These are phyloP conservation scores for Lachnellula subtilissima DNA, from an alignment of 2,329 filamentous ascomycete species.

Conservation along the genomic window DNA sequence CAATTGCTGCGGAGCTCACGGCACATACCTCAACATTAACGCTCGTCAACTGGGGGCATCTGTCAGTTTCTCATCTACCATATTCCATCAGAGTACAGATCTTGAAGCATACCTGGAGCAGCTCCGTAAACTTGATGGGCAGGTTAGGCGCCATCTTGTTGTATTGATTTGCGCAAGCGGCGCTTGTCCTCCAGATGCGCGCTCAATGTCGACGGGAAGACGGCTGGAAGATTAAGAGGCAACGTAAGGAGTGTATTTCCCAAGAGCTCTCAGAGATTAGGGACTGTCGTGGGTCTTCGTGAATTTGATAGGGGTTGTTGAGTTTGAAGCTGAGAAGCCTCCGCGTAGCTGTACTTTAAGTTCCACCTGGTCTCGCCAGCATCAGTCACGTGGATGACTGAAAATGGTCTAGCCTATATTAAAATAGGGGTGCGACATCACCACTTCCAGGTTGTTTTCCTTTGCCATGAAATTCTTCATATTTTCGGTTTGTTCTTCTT, in stretches of 20 bases:
- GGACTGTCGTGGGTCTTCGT: constrained; percentile 13
- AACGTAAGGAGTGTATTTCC: constrained; percentile 20
- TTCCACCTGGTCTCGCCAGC: background rate
- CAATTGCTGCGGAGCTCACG: constrained; percentile 10
- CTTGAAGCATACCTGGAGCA: constrained; percentile 81
- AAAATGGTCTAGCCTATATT: too few relatives aligned
- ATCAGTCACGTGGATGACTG: too few relatives aligned
- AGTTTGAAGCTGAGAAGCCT: constrained; percentile 6
- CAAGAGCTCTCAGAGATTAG: constrained; percentile 19
- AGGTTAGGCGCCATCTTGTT: constrained; percentile 49
- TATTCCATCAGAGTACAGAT: constrained; percentile 78
- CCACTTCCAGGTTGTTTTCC: too few relatives aligned
- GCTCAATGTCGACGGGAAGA: constrained; percentile 24
- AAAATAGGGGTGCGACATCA: too few relatives aligned
- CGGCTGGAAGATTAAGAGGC: constrained; percentile 5
- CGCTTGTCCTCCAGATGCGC: constrained; percentile 22
- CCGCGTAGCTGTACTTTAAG: too few relatives aligned
- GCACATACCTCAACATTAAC: constrained; percentile 50
- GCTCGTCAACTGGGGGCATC: constrained; percentile 43
- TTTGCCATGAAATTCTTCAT: too few relatives aligned
- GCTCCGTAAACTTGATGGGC: constrained; percentile 90
- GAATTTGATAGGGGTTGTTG: constrained; percentile 9
- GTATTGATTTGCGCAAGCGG: constrained; percentile 22
- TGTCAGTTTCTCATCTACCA: constrained; percentile 47
- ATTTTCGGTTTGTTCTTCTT: too few relatives aligned